phyloP scores from a whole-genome alignment of 2,329 filamentous ascomycete species.

The Nigrograna mackinnonii region DNA sequence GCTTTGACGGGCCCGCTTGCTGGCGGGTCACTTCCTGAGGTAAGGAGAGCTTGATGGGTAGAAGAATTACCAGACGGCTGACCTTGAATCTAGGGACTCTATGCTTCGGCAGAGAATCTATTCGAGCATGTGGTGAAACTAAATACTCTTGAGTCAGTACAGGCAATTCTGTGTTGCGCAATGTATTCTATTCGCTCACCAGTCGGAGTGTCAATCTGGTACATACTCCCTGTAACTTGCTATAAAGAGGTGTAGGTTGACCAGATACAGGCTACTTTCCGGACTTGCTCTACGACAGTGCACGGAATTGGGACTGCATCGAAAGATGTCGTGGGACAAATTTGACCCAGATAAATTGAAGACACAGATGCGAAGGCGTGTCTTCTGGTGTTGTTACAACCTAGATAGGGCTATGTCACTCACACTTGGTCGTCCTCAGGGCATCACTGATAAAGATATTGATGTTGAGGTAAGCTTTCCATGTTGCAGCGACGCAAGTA shows the following conservation, averaged over 20 bases:
- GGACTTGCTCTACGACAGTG: neutral
- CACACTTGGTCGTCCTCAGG: neutral
- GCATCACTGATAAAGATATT: neutral
- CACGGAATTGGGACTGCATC: neutral
- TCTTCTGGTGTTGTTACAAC: neutral
- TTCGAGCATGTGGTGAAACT: neutral
- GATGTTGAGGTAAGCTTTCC: neutral
- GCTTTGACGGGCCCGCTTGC: neutral
- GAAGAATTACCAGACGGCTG: too few species aligned
- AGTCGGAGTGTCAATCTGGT: neutral
- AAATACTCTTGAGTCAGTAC: neutral
- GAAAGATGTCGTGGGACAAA: neutral
- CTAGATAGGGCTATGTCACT: neutral
- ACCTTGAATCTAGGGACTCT: neutral
- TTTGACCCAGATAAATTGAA: neutral
- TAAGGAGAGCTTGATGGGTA: too few species aligned
- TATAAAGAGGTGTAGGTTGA: too few species aligned
- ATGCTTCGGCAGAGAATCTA: neutral
- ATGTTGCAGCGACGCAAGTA: neutral
- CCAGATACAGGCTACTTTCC: neutral
- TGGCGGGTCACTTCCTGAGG: too few species aligned
- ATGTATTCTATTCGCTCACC: neutral
- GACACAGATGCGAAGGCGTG: neutral
- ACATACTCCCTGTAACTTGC: too few species aligned
- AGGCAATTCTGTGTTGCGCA: neutral